Percentiles rank a stretch among this genome's conserved stretches.
Conservation (phyloP, 2,329 filamentous ascomycete species). For the Penicillium sp. region DNA sequence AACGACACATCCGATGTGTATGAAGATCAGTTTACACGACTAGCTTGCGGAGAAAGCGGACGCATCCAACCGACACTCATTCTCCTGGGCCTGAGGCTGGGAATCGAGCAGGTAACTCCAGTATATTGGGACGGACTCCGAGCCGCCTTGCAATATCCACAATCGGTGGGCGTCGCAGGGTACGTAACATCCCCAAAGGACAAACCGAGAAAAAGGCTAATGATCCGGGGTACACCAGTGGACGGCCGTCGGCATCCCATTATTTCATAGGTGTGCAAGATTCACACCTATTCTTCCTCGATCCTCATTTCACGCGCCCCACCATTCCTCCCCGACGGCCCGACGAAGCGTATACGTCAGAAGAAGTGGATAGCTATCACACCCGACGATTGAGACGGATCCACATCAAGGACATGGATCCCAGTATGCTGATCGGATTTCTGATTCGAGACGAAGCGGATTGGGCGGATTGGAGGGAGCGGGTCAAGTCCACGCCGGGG, state of each 20-base stretch:
- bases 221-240: slow-evolving; percentile 50
- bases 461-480: slow-evolving; percentile 74
- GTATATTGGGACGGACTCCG: slow-evolving; percentile 95
- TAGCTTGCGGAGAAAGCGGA: slow-evolving; percentile 64
- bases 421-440: slow-evolving; percentile 95
- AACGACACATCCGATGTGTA: slow-evolving; percentile 90
- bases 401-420: slow-evolving; percentile 89
- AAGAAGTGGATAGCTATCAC: slow-evolving; percentile 79
- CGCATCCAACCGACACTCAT: slow-evolving; percentile 79
- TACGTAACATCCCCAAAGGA: slow-evolving; percentile 40
- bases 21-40: slow-evolving; percentile 76
- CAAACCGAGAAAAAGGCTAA: slow-evolving; percentile 7
- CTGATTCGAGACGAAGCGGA: slow-evolving; percentile 77
- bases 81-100: slow-evolving; percentile 79
- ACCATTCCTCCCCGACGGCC: slow-evolving; percentile 59
- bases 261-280: slow-evolving; percentile 72
- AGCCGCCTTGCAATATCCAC: slow-evolving; percentile 74
- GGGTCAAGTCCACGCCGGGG: slow-evolving; percentile 69
- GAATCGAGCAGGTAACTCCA: slow-evolving; percentile 89
- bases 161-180: slow-evolving; percentile 96
- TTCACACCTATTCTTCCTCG: slow-evolving; percentile 84
- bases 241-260: slow-evolving; percentile 83
- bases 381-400: slow-evolving; percentile 78
- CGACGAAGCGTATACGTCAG: slow-evolving; percentile 54
- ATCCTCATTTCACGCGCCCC: slow-evolving; percentile 81